Evolutionary conservation across 108 stramenopile genomes (phyloP).

Genomic region (Craspedostauros australis): DNA sequence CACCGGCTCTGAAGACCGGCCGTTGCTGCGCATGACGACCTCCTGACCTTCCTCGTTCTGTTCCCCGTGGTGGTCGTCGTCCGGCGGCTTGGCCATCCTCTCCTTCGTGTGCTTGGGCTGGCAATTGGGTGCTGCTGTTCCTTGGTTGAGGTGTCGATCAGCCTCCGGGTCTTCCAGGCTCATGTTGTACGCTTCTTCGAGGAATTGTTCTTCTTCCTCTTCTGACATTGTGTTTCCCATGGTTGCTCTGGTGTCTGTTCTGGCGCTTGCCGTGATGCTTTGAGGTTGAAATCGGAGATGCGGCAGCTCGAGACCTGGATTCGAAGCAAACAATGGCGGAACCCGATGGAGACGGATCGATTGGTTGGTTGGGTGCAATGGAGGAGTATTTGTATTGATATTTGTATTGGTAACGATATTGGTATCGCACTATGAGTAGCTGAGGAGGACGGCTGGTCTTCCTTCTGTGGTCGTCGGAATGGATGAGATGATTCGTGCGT

Average conservation of each 20-base stretch:
- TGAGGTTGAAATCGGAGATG: no score
- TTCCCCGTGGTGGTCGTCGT: conserved; percentile 1
- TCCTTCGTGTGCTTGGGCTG: conserved; percentile 65
- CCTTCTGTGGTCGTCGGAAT: no score
- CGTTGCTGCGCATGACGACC: conserved; percentile 19
- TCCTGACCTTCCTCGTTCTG: conserved; percentile 12
- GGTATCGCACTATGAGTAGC: no score
- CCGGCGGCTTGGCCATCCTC: neutral
- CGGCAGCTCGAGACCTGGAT: no score
- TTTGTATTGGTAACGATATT: no score
- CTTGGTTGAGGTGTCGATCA: conserved; percentile 53
- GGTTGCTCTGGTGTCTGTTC: neutral
- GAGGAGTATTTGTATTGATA: no score
- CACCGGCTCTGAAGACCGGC: conserved; percentile 9
- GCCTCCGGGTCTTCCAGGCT: conserved; percentile 52
- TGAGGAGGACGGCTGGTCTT: no score
- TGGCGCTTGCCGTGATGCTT: no score
- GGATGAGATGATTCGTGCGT: no score
- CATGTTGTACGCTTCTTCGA: conserved; percentile 35
- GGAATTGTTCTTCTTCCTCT: conserved; percentile 40
- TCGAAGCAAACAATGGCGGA: no score
- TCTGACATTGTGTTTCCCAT: conserved; percentile 51
- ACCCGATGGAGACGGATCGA: no score
- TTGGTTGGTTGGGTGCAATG: no score
- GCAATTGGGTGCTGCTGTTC: conserved; percentile 69